phyloP scores from a whole-genome alignment of 768 basidiomycete genomes.

The Tulasnella sp. region DNA sequence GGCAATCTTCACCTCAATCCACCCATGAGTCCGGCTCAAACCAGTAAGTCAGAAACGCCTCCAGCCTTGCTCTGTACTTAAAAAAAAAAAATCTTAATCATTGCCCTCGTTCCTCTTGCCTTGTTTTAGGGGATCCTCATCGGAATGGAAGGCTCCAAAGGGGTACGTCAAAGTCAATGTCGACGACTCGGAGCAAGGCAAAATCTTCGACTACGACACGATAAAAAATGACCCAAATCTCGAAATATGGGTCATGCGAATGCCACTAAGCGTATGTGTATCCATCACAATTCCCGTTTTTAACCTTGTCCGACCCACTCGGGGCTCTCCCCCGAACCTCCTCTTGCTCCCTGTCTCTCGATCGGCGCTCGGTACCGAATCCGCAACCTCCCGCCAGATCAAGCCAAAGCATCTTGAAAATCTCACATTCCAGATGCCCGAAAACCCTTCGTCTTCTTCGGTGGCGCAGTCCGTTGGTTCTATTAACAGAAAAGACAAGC shows the following conservation, averaged over 20 bases:
- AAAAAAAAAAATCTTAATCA: not conserved
- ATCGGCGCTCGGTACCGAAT: not conserved
- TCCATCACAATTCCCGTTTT: not conserved
- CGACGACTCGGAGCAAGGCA: not conserved
- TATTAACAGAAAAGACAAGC: not conserved
- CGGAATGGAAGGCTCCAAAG: not conserved
- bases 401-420: constrained; percentile 19
- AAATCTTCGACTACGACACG: constrained; percentile 16
- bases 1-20: not conserved
- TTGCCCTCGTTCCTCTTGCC: not conserved
- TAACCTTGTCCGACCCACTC: not conserved
- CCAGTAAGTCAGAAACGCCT: not conserved
- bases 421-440: not conserved
- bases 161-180: constrained; percentile 8
- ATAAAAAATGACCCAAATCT: constrained; percentile 14
- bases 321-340: not conserved
- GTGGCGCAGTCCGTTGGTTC: not conserved
- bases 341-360: not conserved
- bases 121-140: not conserved
- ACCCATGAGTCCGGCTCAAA: no score
- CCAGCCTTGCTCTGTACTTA: not conserved
- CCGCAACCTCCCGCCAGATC: constrained; percentile 4
- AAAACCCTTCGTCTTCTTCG: not conserved
- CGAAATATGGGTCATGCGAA: constrained; percentile 18
- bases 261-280: constrained; percentile 15